Percentiles rank a stretch among this genome's conserved stretches.
These are phyloP conservation scores for Hordeum marinum DNA, from an alignment of 176 grass and related monocot genomes.

Conservation along the genomic window DNA sequence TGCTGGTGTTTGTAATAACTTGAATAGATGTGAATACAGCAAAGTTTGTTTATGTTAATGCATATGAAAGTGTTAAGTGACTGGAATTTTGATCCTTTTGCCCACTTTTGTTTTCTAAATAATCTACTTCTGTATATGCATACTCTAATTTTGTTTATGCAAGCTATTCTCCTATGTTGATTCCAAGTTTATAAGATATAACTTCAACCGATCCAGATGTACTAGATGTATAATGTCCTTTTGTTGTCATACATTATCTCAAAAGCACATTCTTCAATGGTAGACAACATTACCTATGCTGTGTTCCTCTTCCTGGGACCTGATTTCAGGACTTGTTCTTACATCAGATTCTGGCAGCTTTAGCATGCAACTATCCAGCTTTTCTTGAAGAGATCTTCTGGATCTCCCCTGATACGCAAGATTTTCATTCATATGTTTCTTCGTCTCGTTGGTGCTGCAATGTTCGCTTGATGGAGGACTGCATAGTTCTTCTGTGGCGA, in stretches of 20 bases:
- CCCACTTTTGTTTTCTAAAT: not conserved
- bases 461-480: conserved; percentile 21
- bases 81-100: not conserved
- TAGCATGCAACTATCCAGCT: conserved; percentile 17
- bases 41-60: not conserved
- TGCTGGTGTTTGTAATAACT: not conserved
- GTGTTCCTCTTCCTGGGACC: conserved; percentile 29
- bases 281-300: conserved; percentile 50
- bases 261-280: not conserved
- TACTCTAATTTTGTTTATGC: not conserved
- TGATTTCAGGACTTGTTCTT: conserved; percentile 22
- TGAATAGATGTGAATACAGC: not conserved
- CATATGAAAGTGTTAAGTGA: not conserved
- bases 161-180: conserved; percentile 6
- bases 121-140: not conserved
- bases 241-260: not conserved
- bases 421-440: conserved; percentile 22
- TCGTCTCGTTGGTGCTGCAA: conserved; percentile 10
- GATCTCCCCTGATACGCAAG: conserved; percentile 6
- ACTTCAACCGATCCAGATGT: not conserved
- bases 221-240: conserved; percentile 2
- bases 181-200: conserved; percentile 15
- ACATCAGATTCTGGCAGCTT: conserved; percentile 27
- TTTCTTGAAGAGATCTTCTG: conserved; percentile 40
- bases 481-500: conserved; percentile 11